A percentile compares a stretch with the other conserved stretches of the same genome.
phyloP scores from a whole-genome alignment of 192 early-diverging fungal genomes.

The Backusella liffmaniae region DNA sequence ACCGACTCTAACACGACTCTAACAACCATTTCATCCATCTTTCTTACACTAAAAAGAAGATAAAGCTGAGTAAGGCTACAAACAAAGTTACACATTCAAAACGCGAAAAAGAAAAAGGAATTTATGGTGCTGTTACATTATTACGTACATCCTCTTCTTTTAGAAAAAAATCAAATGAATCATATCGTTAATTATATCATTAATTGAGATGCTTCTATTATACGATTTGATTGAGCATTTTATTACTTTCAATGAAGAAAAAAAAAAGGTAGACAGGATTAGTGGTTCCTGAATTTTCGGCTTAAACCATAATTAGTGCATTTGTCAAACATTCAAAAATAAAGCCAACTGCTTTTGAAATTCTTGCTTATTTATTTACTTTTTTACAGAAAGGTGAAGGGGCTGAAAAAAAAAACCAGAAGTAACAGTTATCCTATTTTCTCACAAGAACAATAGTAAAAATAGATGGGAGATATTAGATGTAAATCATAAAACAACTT shows the following conservation, averaged over 20 bases:
- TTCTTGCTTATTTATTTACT: not conserved
- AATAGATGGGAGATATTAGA: not conserved
- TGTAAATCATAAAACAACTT: not conserved
- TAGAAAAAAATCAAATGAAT: not conserved
- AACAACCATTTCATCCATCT: not conserved
- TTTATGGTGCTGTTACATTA: not conserved
- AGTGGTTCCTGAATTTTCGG: conserved; percentile 2
- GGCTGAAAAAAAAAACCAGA: not conserved
- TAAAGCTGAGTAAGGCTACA: not conserved
- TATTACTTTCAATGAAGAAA: not conserved
- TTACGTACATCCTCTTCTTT: not conserved
- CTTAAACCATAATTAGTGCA: not conserved
- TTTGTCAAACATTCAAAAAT: conserved; percentile 5
- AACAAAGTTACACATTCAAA: not conserved
- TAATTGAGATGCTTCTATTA: not conserved
- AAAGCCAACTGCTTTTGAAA: not conserved
- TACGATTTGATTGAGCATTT: not conserved
- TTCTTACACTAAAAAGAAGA: not conserved
- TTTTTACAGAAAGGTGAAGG: not conserved
- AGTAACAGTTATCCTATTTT: not conserved
- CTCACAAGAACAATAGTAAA: not conserved
- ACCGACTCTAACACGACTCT: not conserved
- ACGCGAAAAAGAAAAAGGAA: not conserved
- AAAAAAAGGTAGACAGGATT: not conserved
- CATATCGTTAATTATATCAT: not conserved